Percentiles rank a stretch among this genome's conserved stretches.
Evolutionary conservation across 2,329 filamentous ascomycete species (phyloP).

Genomic region (Arthrinium phaeospermum): DNA sequence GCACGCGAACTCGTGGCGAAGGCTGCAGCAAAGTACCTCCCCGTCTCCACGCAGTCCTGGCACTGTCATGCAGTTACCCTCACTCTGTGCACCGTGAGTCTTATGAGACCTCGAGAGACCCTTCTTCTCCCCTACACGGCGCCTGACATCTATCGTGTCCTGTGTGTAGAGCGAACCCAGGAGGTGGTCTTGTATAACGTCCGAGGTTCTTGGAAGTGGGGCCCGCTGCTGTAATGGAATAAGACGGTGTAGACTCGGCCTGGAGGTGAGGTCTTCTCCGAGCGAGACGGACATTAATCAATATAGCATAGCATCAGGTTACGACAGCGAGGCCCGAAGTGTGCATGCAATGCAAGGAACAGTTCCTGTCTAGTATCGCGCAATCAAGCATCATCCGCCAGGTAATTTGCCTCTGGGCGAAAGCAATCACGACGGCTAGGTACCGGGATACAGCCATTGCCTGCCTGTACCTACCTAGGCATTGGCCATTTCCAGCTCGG

Average conservation of each 20-base stretch:
- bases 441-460: background rate
- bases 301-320: background rate
- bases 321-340: conserved; percentile 9
- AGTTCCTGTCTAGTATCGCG: background rate
- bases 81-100: background rate
- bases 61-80: background rate
- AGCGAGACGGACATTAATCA: background rate
- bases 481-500: background rate
- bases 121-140: background rate
- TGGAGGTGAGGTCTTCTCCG: background rate
- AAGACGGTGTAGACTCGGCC: background rate
- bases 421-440: background rate
- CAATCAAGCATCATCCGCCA: conserved; percentile 3
- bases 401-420: background rate
- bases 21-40: background rate
- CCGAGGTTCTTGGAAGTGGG: background rate
- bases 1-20: conserved; percentile 10
- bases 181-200: conserved; percentile 7
- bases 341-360: conserved; percentile 13
- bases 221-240: background rate
- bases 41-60: background rate
- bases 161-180: background rate
- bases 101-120: background rate
- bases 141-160: background rate
- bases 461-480: too few relatives aligned